Conservation (phyloP, 306 rosid genomes). For the Calophaca sinica region DNA sequence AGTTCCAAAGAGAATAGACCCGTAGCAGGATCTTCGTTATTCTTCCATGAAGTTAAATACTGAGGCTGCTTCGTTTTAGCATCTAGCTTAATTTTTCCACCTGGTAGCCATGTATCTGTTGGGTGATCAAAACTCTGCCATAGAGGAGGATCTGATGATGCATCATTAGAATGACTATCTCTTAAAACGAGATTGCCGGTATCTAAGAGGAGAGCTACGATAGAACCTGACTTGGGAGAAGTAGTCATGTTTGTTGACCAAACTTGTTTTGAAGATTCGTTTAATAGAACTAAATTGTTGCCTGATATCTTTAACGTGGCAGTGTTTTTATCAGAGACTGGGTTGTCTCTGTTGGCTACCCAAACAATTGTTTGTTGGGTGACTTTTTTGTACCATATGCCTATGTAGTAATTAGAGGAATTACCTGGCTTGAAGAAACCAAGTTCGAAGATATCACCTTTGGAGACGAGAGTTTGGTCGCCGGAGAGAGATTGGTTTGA, state of each 20-base stretch:
- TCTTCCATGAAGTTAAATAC: conserved; percentile 67
- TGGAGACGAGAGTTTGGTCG: conserved; percentile 55
- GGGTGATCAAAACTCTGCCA: conserved; percentile 79
- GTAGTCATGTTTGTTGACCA: conserved; percentile 67
- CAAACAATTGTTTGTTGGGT: conserved; percentile 50
- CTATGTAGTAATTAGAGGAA: conserved; percentile 60
- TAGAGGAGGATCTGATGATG: conserved; percentile 11
- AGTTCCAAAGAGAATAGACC: conserved; percentile 60
- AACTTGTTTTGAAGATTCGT: conserved; percentile 50
- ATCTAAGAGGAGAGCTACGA: conserved; percentile 51
- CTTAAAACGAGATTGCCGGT: conserved; percentile 58
- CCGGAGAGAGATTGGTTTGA: conserved; percentile 59
- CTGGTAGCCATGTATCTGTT: conserved; percentile 67
- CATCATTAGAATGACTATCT: conserved; percentile 29
- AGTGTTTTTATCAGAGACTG: conserved; percentile 55
- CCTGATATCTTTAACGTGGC: conserved; percentile 50
- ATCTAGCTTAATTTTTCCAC: conserved; percentile 53
- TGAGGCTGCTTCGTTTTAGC: conserved; percentile 47
- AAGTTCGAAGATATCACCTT: conserved; percentile 50
- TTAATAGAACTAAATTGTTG: conserved; percentile 59
- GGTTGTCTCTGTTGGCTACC: conserved; percentile 71
- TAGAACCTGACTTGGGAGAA: conserved; percentile 33
- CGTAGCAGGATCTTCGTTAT: conserved; percentile 49
- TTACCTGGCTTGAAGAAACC: conserved; percentile 70
- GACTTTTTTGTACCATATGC: conserved; percentile 66